A percentile compares a stretch with the other conserved stretches of the same genome.
phyloP scores from a whole-genome alignment of 768 basidiomycete species.

The Tulasnella calospora region DNA sequence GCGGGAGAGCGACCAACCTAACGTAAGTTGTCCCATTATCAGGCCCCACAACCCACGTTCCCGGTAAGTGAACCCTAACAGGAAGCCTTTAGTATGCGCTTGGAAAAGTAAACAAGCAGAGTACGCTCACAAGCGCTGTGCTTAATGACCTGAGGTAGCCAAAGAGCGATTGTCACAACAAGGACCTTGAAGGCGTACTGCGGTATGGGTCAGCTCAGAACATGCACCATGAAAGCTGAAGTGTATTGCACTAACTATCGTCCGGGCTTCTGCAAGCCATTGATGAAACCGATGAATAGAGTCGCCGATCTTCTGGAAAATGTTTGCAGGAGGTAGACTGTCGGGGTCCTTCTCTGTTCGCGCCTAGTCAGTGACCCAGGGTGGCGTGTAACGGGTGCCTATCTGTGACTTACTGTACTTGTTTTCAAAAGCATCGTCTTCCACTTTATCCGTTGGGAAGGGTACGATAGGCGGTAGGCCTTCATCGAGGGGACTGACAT shows the following conservation, averaged over 20 bases:
- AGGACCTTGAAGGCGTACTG: slow-evolving; percentile 52
- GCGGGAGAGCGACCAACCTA: slow-evolving; percentile 36
- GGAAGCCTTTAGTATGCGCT: not conserved
- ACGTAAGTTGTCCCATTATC: slow-evolving; percentile 57
- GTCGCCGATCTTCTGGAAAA: slow-evolving; percentile 41
- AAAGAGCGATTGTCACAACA: slow-evolving; percentile 47
- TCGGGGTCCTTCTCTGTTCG: slow-evolving; percentile 44
- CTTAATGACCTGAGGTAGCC: slow-evolving; percentile 47
- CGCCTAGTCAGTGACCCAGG: not conserved
- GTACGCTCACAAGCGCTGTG: slow-evolving; percentile 42
- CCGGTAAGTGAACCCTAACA: slow-evolving; percentile 44
- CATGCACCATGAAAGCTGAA: not conserved
- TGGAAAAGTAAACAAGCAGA: not conserved
- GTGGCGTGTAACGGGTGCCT: not conserved
- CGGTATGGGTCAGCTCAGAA: not conserved
- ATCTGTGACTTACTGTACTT: slow-evolving; percentile 27
- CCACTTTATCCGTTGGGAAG: slow-evolving; percentile 32
- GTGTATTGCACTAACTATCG: slow-evolving; percentile 34
- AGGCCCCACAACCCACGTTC: slow-evolving; percentile 52
- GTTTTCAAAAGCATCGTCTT: slow-evolving; percentile 34
- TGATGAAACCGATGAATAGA: slow-evolving; percentile 37
- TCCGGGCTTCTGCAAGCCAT: slow-evolving; percentile 45
- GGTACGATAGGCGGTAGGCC: not conserved
- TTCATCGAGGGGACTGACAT: slow-evolving; percentile 30
- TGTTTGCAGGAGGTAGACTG: slow-evolving; percentile 45